Evolutionary conservation across 176 grass and related monocot genomes (phyloP).

Genomic region (Oryza glaberrima): DNA sequence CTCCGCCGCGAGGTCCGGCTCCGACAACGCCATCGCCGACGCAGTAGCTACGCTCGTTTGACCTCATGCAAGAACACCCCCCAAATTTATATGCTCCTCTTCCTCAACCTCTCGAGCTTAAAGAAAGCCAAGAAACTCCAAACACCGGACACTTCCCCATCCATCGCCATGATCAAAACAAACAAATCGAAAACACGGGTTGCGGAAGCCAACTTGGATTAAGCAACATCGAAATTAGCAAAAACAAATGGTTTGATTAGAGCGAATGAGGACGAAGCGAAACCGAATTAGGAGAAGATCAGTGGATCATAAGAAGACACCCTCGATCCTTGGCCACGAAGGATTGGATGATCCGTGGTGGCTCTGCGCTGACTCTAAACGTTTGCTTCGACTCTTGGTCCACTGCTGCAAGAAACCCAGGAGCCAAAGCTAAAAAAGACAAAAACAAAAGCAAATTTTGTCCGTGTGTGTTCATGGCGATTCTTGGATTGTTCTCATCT

Average conservation of each 20-base stretch:
- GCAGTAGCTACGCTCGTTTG: too few species aligned
- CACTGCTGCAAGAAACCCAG: too few species aligned
- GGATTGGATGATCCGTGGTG: neutral
- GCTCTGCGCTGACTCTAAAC: too few species aligned
- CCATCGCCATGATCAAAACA: neutral
- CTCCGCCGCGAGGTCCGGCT: slow-evolving; percentile 45
- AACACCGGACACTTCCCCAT: too few species aligned
- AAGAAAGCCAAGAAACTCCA: neutral
- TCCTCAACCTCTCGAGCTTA: neutral
- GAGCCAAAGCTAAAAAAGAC: neutral
- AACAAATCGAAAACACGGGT: neutral
- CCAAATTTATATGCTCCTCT: neutral
- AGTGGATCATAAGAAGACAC: too few species aligned
- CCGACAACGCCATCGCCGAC: neutral
- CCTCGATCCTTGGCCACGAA: neutral
- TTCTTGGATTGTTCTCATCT: neutral
- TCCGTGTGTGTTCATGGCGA: neutral
- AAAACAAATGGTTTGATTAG: too few species aligned
- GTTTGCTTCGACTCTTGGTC: too few species aligned
- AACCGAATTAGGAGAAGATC: too few species aligned
- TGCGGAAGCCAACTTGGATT: neutral
- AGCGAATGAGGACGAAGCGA: too few species aligned
- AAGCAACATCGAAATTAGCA: neutral
- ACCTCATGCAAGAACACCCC: too few species aligned
- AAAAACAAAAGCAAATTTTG: neutral